Conservation (phyloP, 2,329 filamentous ascomycete genomes). For the Pyrenochaeta sp. region DNA sequence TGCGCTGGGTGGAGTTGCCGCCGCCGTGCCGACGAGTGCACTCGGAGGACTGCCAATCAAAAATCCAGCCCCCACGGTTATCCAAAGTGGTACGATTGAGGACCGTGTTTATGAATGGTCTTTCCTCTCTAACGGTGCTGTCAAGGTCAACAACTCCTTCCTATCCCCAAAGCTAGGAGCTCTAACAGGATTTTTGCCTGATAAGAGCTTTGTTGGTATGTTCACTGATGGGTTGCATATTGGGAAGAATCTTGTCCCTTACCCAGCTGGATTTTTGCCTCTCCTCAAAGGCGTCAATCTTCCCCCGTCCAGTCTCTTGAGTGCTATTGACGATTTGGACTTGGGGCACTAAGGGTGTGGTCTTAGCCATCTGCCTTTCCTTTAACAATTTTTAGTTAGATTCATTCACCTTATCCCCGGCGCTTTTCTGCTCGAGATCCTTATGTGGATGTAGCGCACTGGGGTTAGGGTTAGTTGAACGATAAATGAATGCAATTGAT, state of each 20-base stretch:
- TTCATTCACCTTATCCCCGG: background rate
- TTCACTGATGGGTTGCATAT: constrained; percentile 27
- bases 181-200: constrained; percentile 17
- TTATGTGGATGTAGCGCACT: background rate
- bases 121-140: constrained; percentile 22
- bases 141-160: constrained; percentile 24
- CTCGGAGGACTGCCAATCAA: background rate
- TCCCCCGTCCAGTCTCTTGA: background rate
- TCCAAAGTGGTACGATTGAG: constrained; percentile 17
- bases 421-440: background rate
- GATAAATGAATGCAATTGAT: background rate
- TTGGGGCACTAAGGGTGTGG: background rate
- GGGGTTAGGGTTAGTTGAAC: background rate
- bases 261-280: constrained; percentile 12
- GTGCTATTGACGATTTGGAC: background rate
- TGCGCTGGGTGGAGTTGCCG: background rate
- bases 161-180: constrained; percentile 18
- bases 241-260: constrained; percentile 23
- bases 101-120: constrained; percentile 21
- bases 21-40: background rate
- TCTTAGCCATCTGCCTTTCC: background rate
- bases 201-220: constrained; percentile 20
- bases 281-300: background rate
- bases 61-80: constrained; percentile 5
- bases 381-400: background rate